Conservation (phyloP, 768 basidiomycete genomes). For the Mrakia blollopis region DNA sequence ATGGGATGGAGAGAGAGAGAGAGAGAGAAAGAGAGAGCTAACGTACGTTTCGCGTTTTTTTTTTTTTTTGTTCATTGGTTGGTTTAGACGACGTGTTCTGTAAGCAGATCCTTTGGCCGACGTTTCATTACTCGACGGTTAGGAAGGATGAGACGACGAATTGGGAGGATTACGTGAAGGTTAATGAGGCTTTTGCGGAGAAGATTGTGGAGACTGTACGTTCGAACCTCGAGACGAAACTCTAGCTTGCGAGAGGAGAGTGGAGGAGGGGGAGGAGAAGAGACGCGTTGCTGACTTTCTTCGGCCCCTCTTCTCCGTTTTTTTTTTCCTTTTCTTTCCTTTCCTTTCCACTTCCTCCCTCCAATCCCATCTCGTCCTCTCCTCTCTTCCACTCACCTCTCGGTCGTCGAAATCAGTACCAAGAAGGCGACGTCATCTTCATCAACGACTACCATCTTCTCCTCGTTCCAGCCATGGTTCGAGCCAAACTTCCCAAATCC, state of each 20-base stretch:
- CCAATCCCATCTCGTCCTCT: too few relatives aligned
- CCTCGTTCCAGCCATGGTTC: conserved; percentile 45
- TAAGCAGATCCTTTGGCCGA: conserved; percentile 70
- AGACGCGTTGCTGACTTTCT: too few relatives aligned
- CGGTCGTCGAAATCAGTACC: conserved; percentile 11
- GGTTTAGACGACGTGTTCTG: conserved; percentile 33
- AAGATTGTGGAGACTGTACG: conserved; percentile 27
- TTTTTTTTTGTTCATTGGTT: too few relatives aligned
- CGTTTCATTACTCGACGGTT: conserved; percentile 77
- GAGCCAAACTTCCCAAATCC: conserved; percentile 41
- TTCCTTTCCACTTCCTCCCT: too few relatives aligned
- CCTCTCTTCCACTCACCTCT: not conserved
- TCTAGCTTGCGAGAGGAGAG: too few relatives aligned
- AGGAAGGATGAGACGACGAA: conserved; percentile 57
- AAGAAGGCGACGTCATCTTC: conserved; percentile 32
- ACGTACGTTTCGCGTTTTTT: too few relatives aligned
- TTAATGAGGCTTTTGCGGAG: conserved; percentile 33
- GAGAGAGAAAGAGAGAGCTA: not conserved
- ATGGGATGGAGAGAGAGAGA: not conserved
- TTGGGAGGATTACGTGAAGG: conserved; percentile 34
- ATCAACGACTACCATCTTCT: conserved; percentile 33
- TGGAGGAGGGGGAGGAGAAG: too few relatives aligned
- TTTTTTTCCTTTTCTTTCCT: not conserved
- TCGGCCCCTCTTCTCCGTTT: not conserved
- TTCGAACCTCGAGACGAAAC: too few relatives aligned